Base-by-base conservation (phyloP, 768 basidiomycete genomes). In the Cystofilobasidium macerans region DNA sequence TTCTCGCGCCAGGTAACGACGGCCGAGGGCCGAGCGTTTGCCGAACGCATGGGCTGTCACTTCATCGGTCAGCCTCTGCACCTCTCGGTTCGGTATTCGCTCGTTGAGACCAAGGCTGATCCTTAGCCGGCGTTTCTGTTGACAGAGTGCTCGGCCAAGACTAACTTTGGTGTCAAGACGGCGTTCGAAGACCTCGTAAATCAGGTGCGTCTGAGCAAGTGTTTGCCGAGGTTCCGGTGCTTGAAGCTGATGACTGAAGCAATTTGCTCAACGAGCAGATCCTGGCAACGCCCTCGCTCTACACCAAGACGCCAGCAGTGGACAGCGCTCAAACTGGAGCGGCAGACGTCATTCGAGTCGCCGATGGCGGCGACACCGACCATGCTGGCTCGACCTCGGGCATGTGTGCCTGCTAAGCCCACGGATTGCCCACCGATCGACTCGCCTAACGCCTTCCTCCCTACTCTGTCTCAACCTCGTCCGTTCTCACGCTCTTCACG, bases 81-180 rank as follows among this genome's bases (percentile, higher is more conserved):
- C 36, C 14, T 38, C 14, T 14, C 36, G 8, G 36, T 38, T 47
- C 35, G 22, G 18, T 3, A 13, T 35, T 48, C 43, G 11, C 13
- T 7, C 13, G 9, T 12, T 24, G 20, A 32, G 6, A 26, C 36
- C 20, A 1, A 26, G 11, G 32, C 54, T 58, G 18, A 28, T 26
- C 18, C 60, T 43, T 51, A 22, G 22, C 16, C 14, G 35, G 0
- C 30, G 13, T 12, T 24, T n/a, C n/a, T n/a, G n/a, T n/a, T n/a
- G n/a, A n/a, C 68, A 77, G 94, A 98, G 78, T 85, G 89, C 0
- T 89, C 86, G 0, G 94, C 94, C 0, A 97, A 97, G 83, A 95
- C 89, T 0, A 83, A 86, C 11, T 80, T 88, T 0, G 86, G 87
- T 20, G 92, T 97, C 8, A 80, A 80, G 35, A 88, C 89, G 53